phyloP scores from a whole-genome alignment of 2,329 filamentous ascomycete species.

The Canariomyces notabilis region DNA sequence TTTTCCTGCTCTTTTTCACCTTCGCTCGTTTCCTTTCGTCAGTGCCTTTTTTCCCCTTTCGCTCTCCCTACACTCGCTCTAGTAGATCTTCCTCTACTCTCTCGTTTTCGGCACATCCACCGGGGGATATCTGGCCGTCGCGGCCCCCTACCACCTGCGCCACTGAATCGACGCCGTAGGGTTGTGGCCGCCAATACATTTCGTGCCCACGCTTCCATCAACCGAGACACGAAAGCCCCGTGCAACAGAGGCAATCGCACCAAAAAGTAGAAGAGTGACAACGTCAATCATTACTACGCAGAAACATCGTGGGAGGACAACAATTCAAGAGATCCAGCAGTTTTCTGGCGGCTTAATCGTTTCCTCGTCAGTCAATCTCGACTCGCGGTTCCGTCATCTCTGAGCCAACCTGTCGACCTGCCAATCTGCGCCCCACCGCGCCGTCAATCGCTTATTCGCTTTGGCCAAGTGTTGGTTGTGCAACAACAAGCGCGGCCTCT shows the following conservation, averaged over 20 bases:
- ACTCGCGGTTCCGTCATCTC: constrained; percentile 9
- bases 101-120: constrained; percentile 16
- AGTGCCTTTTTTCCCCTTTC: constrained; percentile 15
- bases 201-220: constrained; percentile 12
- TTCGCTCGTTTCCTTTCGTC: constrained; percentile 5
- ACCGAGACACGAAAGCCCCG: constrained; percentile 14
- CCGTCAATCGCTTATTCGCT: constrained; percentile 23
- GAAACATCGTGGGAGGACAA: background rate
- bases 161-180: constrained; percentile 10
- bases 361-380: background rate
- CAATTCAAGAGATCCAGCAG: no score
- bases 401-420: constrained; percentile 22
- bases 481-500: constrained; percentile 20
- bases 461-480: constrained; percentile 15
- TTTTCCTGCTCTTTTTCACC: constrained; percentile 22
- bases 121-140: constrained; percentile 15
- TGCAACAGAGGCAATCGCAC: constrained; percentile 8
- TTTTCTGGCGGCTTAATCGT: no score
- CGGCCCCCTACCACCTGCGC: constrained; percentile 12
- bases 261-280: background rate
- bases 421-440: constrained; percentile 23
- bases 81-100: constrained; percentile 10
- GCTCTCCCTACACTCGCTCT: constrained; percentile 21
- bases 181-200: constrained; percentile 6
- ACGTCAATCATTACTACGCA: constrained; percentile 18